Conservation (phyloP, 1,284 basidiomycete genomes). For the Ceratobasidium sp. region DNA sequence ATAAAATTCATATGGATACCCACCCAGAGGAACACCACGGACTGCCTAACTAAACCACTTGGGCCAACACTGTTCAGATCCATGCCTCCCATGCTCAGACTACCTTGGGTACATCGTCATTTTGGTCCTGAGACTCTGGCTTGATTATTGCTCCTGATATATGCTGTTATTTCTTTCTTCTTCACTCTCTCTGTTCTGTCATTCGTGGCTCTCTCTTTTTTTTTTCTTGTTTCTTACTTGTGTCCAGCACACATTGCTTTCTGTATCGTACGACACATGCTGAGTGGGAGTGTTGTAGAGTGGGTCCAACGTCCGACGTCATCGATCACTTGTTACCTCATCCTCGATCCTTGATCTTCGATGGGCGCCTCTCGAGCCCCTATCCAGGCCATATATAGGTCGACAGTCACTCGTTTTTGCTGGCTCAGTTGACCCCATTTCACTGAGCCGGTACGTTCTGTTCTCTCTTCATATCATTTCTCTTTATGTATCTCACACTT, state of each 20-base stretch:
- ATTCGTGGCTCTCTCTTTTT: too few species aligned
- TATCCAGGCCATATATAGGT: background rate
- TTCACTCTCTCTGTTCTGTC: too few species aligned
- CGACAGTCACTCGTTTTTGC: background rate
- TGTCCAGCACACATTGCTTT: background rate
- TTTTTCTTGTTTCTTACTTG: background rate
- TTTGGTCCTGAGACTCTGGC: background rate
- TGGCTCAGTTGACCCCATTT: background rate
- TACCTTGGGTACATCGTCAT: background rate
- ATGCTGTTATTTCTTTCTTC: background rate
- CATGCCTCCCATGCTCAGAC: slow-evolving; percentile 18
- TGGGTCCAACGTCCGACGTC: background rate
- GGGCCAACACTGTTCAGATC: background rate
- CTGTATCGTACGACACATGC: background rate
- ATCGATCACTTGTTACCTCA: background rate
- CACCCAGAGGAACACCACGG: slow-evolving; percentile 41
- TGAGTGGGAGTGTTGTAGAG: slow-evolving; percentile 14
- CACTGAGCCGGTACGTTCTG: slow-evolving; percentile 10
- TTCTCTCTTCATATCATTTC: too few species aligned
- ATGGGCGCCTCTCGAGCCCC: too few species aligned
- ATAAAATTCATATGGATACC: slow-evolving; percentile 31
- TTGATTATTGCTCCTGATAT: background rate
- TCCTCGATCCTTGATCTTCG: too few species aligned
- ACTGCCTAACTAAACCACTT: slow-evolving; percentile 46
- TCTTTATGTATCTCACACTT: too few species aligned